Evolutionary conservation across 2,329 filamentous ascomycete genomes (phyloP).

Genomic region (Ophiostoma ips): DNA sequence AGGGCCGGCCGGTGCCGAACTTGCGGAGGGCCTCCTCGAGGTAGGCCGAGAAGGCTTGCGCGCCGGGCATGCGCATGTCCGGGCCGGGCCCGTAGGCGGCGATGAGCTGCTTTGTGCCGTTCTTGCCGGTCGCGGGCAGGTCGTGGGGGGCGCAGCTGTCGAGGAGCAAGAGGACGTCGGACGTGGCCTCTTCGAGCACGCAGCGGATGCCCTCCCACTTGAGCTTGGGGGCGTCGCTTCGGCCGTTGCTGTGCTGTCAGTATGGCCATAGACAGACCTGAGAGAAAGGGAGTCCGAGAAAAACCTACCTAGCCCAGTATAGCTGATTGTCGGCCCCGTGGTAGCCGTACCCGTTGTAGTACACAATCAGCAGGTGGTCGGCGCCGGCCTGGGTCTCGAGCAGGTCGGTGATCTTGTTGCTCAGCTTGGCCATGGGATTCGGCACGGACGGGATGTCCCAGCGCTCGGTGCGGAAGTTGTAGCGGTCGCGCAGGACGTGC

Average conservation of each 20-base stretch:
- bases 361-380: slow-evolving; percentile 49
- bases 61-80: slow-evolving; percentile 27
- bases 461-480: slow-evolving; percentile 45
- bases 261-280: no score
- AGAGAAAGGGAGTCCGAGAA: no score
- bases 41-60: slow-evolving; percentile 44
- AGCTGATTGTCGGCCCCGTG: slow-evolving; percentile 45
- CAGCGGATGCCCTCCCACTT: slow-evolving; percentile 51
- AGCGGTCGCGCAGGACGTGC: slow-evolving; percentile 43
- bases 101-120: slow-evolving; percentile 48
- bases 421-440: slow-evolving; percentile 47
- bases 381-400: slow-evolving; percentile 38
- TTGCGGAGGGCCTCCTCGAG: slow-evolving; percentile 41
- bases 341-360: slow-evolving; percentile 49
- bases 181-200: slow-evolving; percentile 47
- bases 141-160: slow-evolving; percentile 48
- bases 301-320: slow-evolving; percentile 55
- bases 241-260: slow-evolving; percentile 33
- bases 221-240: slow-evolving; percentile 44
- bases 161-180: slow-evolving; percentile 47
- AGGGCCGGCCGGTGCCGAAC: slow-evolving; percentile 38
- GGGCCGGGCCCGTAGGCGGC: slow-evolving; percentile 45
- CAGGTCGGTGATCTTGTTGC: slow-evolving; percentile 45
- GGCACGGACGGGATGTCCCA: slow-evolving; percentile 47
- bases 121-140: slow-evolving; percentile 33